A percentile compares a stretch with the other conserved stretches of the same genome.
Evolutionary conservation across 75 land plant genomes (phyloP).

Genomic region (Cupressus sempervirens): DNA sequence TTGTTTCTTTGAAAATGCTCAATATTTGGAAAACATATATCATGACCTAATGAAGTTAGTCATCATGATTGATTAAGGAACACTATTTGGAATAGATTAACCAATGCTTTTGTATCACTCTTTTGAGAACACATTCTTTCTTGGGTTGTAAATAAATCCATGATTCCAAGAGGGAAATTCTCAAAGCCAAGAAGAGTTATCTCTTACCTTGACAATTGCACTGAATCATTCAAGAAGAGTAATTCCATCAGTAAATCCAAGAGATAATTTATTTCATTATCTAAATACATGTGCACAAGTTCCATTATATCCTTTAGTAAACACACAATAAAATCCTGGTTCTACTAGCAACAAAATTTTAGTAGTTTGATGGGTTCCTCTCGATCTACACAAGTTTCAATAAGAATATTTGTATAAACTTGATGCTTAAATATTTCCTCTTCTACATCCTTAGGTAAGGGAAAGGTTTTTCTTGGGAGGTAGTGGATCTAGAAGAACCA

Average conservation of each 20-base stretch:
- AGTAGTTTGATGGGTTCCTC: slow-evolving; percentile 23
- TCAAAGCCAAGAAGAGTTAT: slow-evolving; percentile 26
- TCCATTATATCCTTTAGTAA: slow-evolving; percentile 25
- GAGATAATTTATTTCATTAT: slow-evolving; percentile 25
- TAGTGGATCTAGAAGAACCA: slow-evolving; percentile 13
- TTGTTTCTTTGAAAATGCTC: not conserved
- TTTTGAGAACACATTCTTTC: too few species aligned
- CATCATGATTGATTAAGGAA: too few species aligned
- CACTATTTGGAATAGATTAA: too few species aligned
- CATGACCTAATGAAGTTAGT: too few species aligned
- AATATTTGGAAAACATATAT: not conserved
- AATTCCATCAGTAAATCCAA: slow-evolving; percentile 10
- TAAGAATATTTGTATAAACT: slow-evolving; percentile 23
- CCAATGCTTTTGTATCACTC: too few species aligned
- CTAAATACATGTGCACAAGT: slow-evolving; percentile 17
- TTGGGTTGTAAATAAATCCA: slow-evolving; percentile 17
- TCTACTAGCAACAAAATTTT: slow-evolving; percentile 29
- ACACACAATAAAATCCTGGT: slow-evolving; percentile 20
- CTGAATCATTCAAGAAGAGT: slow-evolving; percentile 17
- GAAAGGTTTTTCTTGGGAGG: slow-evolving; percentile 9
- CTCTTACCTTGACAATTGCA: slow-evolving; percentile 28
- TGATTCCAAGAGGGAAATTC: slow-evolving; percentile 19
- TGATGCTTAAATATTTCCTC: slow-evolving; percentile 26
- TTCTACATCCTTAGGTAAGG: slow-evolving; percentile 21
- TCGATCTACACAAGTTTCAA: slow-evolving; percentile 27